Percentiles rank a stretch among this genome's conserved stretches.
Evolutionary conservation across 441 rosid species (phyloP).

Genomic region (Arabidopsis lyrata): DNA sequence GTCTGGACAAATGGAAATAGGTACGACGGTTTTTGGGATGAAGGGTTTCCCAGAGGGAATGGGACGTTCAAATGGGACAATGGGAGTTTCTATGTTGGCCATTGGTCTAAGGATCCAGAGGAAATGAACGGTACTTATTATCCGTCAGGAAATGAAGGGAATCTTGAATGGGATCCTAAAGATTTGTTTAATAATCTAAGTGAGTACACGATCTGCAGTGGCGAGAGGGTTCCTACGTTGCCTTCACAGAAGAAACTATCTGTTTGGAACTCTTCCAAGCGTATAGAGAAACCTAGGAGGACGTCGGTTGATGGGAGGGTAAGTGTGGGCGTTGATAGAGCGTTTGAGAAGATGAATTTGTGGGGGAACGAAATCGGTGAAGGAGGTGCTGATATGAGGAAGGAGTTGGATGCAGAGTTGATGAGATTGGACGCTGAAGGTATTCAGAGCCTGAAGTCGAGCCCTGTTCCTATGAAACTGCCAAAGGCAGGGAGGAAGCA

Average conservation of each 20-base stretch:
- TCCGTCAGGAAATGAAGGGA: constrained; percentile 47
- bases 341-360: constrained; percentile 59
- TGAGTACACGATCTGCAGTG: constrained; percentile 47
- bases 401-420: constrained; percentile 51
- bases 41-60: constrained; percentile 64
- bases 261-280: constrained; percentile 66
- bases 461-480: constrained; percentile 46
- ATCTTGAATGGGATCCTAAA: constrained; percentile 59
- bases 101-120: constrained; percentile 63
- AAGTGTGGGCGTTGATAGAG: constrained; percentile 58
- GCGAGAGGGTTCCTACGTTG: constrained; percentile 57
- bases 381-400: constrained; percentile 44
- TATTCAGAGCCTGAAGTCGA: constrained; percentile 40
- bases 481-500: constrained; percentile 53
- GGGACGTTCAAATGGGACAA: constrained; percentile 62
- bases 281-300: constrained; percentile 52
- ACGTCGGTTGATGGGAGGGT: constrained; percentile 67
- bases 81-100: constrained; percentile 66
- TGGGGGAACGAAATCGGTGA: constrained; percentile 53
- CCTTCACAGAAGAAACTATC: constrained; percentile 76
- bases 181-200: constrained; percentile 47
- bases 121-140: constrained; percentile 66
- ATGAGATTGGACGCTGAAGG: constrained; percentile 42
- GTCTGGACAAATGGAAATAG: constrained; percentile 59
- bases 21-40: constrained; percentile 73